phyloP scores from a whole-genome alignment of 2,329 filamentous ascomycete genomes.

The Teratosphaeria viscida region DNA sequence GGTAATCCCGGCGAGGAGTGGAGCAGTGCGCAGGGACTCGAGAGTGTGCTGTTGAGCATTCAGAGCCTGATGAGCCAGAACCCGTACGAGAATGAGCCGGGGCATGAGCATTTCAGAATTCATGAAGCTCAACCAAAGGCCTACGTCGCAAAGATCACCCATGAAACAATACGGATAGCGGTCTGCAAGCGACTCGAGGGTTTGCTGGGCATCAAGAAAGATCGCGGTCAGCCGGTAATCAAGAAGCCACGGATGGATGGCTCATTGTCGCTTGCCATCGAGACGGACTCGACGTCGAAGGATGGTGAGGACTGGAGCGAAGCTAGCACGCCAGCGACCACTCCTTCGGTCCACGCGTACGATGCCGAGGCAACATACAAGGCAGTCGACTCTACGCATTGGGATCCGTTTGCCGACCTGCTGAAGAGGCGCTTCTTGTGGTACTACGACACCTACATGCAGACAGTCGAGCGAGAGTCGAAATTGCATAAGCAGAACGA shows the following conservation, averaged over 20 bases:
- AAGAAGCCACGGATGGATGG: slow-evolving; percentile 3
- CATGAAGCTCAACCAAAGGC: slow-evolving; percentile 15
- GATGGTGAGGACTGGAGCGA: slow-evolving; percentile 5
- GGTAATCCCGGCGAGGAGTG: slow-evolving; percentile 86
- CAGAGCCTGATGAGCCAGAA: slow-evolving; percentile 92
- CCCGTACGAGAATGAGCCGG: slow-evolving; percentile 84
- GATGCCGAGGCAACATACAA: slow-evolving; percentile 27
- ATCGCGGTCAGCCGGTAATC: slow-evolving; percentile 2
- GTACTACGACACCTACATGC: slow-evolving; percentile 85
- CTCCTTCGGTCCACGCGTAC: slow-evolving; percentile 26
- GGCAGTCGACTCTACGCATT: slow-evolving; percentile 38
- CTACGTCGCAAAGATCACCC: slow-evolving; percentile 57
- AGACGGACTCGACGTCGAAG: background rate
- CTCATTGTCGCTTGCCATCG: background rate
- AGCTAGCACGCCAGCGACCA: slow-evolving; percentile 8
- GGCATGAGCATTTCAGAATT: slow-evolving; percentile 58
- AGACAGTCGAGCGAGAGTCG: slow-evolving; percentile 54
- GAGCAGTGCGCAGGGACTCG: slow-evolving; percentile 90
- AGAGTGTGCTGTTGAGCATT: slow-evolving; percentile 89
- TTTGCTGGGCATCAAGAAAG: slow-evolving; percentile 53
- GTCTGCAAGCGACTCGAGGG: slow-evolving; percentile 78
- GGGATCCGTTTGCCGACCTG: slow-evolving; percentile 81
- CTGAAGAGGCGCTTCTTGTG: slow-evolving; percentile 88
- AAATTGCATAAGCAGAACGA: slow-evolving; percentile 47
- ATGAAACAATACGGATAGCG: slow-evolving; percentile 78